Evolutionary conservation across 2,329 filamentous ascomycete species (phyloP).

Genomic region (Verticillium alfalfae): DNA sequence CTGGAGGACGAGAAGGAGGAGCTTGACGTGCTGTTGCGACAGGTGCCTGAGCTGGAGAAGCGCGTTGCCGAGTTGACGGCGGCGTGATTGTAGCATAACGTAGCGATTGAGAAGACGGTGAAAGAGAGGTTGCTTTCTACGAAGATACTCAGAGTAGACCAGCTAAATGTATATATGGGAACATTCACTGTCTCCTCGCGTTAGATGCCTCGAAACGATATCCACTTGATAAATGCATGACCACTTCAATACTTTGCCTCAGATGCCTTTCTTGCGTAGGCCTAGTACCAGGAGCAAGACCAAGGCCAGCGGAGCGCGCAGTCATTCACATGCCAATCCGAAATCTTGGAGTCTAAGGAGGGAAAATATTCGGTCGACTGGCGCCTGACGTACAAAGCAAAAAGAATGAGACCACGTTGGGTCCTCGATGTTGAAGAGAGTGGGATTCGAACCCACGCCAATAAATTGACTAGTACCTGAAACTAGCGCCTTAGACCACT

Average conservation of each 20-base stretch:
- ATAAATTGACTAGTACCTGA: neutral
- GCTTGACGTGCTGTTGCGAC: slow-evolving; percentile 75
- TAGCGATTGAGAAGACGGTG: neutral
- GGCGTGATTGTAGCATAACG: neutral
- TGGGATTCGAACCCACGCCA: neutral
- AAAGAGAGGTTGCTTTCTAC: neutral
- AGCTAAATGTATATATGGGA: neutral
- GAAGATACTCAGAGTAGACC: neutral
- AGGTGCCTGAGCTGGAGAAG: slow-evolving; percentile 83
- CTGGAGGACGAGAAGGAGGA: slow-evolving; percentile 97
- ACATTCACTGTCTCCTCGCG: no score
- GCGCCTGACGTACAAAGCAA: neutral
- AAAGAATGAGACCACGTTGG: neutral
- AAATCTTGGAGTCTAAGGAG: no score
- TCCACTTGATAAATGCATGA: no score
- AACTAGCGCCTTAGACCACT: neutral
- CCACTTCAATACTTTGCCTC: no score
- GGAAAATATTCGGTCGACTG: no score
- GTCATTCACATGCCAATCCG: no score
- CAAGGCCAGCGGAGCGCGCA: no score
- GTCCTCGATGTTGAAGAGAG: neutral
- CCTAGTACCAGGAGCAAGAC: no score
- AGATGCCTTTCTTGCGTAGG: no score
- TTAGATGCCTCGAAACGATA: no score
- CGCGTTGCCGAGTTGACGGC: slow-evolving; percentile 72